phyloP scores from a whole-genome alignment of 495 filamentous ascomycete genomes.

The Penicillium herquei region DNA sequence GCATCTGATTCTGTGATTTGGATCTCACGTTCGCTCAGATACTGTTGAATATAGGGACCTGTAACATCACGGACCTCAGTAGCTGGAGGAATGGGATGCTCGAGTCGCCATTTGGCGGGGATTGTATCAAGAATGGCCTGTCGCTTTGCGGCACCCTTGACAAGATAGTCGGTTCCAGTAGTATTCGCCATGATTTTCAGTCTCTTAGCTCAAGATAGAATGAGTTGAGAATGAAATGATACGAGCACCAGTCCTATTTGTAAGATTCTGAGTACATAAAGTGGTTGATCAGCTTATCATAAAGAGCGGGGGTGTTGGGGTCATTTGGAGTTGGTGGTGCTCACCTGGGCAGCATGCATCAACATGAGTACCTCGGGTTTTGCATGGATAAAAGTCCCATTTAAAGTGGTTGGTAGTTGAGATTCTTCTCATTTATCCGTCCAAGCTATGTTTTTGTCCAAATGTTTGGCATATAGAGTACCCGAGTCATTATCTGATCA shows the following conservation, averaged over 20 bases:
- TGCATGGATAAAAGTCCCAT: neutral
- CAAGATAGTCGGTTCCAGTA: conserved; percentile 38
- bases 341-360: conserved; percentile 4
- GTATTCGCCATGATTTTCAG: neutral
- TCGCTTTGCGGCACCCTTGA: conserved; percentile 48
- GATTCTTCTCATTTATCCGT: too few species aligned
- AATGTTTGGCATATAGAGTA: too few species aligned
- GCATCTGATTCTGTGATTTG: conserved; percentile 57
- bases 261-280: too few species aligned
- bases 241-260: too few species aligned
- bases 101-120: conserved; percentile 55
- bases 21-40: conserved; percentile 52
- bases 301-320: conserved; percentile 21
- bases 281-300: neutral
- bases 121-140: conserved; percentile 53
- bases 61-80: conserved; percentile 62
- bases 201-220: too few species aligned
- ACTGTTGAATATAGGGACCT: conserved; percentile 56
- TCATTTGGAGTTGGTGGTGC: conserved; percentile 10
- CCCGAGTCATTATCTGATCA: too few species aligned
- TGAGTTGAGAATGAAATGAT: too few species aligned
- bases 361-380: neutral
- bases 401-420: too few species aligned
- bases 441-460: too few species aligned
- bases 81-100: conserved; percentile 43